A percentile compares a stretch with the other conserved stretches of the same genome.
Evolutionary conservation across 2,329 filamentous ascomycete species (phyloP).

Genomic region (Aspergillus pseudoviridinutans): DNA sequence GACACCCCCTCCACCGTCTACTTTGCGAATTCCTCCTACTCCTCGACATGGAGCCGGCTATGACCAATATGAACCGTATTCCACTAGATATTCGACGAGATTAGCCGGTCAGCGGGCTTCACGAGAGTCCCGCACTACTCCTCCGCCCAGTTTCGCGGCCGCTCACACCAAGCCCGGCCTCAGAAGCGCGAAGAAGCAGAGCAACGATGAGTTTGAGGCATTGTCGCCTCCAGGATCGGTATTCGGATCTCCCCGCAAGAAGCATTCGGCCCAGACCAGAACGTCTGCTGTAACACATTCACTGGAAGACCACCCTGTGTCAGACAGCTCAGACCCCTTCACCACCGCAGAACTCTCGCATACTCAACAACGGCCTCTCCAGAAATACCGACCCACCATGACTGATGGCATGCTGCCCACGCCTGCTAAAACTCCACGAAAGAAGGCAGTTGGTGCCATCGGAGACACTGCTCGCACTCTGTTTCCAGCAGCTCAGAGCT

Average conservation of each 20-base stretch:
- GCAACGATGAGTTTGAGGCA: constrained; percentile 17
- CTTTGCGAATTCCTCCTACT: constrained; percentile 40
- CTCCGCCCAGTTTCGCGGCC: constrained; percentile 27
- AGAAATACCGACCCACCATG: constrained; percentile 24
- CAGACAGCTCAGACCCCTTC: constrained; percentile 21
- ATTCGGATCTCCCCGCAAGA: constrained; percentile 26
- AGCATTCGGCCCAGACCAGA: constrained; percentile 12
- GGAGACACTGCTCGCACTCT: constrained; percentile 51
- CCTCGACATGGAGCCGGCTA: constrained; percentile 45
- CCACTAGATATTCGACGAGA: constrained; percentile 39
- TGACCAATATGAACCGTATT: constrained; percentile 39
- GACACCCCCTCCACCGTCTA: constrained; percentile 42
- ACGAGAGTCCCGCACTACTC: constrained; percentile 24
- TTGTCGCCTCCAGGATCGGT: constrained; percentile 28
- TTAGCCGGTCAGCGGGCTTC: constrained; percentile 32
- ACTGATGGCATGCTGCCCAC: constrained; percentile 53
- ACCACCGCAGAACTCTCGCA: constrained; percentile 19
- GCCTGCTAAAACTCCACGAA: constrained; percentile 59
- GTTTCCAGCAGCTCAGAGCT: constrained; percentile 48
- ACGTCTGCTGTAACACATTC: constrained; percentile 14
- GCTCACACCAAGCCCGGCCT: constrained; percentile 15
- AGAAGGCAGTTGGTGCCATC: constrained; percentile 46
- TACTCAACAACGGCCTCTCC: constrained; percentile 19
- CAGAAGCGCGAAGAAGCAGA: constrained; percentile 19
- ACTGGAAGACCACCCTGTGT: constrained; percentile 12